These are phyloP conservation scores for Tilletia horrida DNA, from an alignment of 1,284 basidiomycete genomes.

Conservation along the genomic window DNA sequence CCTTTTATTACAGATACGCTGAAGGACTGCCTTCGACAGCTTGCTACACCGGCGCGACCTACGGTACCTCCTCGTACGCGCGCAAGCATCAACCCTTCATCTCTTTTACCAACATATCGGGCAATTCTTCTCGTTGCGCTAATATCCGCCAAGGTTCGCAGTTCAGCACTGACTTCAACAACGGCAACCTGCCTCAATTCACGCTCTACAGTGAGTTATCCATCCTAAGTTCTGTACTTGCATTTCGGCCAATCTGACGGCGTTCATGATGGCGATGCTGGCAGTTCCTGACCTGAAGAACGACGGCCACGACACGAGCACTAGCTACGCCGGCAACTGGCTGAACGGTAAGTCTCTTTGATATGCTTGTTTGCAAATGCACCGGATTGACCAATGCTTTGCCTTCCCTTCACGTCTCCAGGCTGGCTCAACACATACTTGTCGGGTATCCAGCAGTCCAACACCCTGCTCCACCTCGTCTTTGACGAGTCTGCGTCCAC, in stretches of 20 bases:
- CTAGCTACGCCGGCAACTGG: slow-evolving; percentile 19
- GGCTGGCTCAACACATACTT: slow-evolving; percentile 18
- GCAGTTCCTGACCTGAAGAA: slow-evolving; percentile 6
- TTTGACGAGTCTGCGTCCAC: slow-evolving; percentile 21
- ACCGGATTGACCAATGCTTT: not conserved
- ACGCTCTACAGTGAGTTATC: slow-evolving; percentile 13
- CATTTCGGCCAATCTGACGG: no score
- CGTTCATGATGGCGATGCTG: no score
- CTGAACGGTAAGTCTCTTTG: not conserved
- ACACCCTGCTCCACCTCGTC: slow-evolving; percentile 20
- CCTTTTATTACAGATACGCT: slow-evolving; percentile 19
- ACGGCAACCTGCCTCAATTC: slow-evolving; percentile 18
- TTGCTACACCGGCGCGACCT: slow-evolving; percentile 17
- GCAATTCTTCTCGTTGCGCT: slow-evolving; percentile 6
- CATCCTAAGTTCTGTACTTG: no score
- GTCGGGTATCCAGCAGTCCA: not conserved
- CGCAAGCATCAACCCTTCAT: slow-evolving; percentile 23
- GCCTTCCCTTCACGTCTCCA: not conserved
- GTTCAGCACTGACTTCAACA: slow-evolving; percentile 19
- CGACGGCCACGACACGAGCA: slow-evolving; percentile 19
- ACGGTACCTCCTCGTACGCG: slow-evolving; percentile 16
- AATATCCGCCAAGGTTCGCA: slow-evolving; percentile 17
- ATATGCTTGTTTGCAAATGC: not conserved
- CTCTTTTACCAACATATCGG: slow-evolving; percentile 20
- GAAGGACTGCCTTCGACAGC: slow-evolving; percentile 15